These are phyloP conservation scores for Ramularia collo-cygni DNA, from an alignment of 2,329 filamentous ascomycete genomes.

Conservation along the genomic window DNA sequence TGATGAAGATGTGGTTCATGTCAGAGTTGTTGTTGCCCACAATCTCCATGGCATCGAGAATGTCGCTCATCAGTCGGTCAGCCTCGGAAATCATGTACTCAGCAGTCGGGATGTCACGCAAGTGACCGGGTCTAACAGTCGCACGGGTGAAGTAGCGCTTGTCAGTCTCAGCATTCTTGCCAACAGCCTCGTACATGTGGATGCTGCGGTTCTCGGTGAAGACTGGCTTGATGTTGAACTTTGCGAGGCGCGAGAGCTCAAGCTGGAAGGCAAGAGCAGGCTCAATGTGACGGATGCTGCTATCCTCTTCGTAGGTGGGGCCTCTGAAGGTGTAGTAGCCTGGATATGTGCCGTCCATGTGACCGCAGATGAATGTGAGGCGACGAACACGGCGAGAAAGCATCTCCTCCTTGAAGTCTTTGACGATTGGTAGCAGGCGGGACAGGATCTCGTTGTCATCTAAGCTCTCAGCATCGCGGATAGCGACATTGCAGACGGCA, in stretches of 20 bases:
- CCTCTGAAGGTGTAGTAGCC: slow-evolving; percentile 98
- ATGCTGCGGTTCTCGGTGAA: slow-evolving; percentile 99
- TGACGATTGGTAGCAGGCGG: slow-evolving; percentile 68
- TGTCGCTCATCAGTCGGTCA: slow-evolving; percentile 93
- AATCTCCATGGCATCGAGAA: slow-evolving; percentile 94
- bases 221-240: slow-evolving; percentile 96
- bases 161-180: slow-evolving; percentile 90
- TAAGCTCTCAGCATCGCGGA: slow-evolving; percentile 77
- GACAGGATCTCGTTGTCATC: slow-evolving; percentile 74
- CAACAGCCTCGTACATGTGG: slow-evolving; percentile 94
- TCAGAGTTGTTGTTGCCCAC: slow-evolving; percentile 99
- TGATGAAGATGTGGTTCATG: slow-evolving; percentile 99
- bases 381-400: slow-evolving; percentile 75
- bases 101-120: slow-evolving; percentile 94
- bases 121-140: slow-evolving; percentile 85
- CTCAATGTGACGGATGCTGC: slow-evolving; percentile 94
- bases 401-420: slow-evolving; percentile 77
- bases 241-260: slow-evolving; percentile 84
- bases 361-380: slow-evolving; percentile 92
- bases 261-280: slow-evolving; percentile 97
- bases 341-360: slow-evolving; percentile 87
- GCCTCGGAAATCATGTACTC: slow-evolving; percentile 98
- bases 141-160: slow-evolving; percentile 98
- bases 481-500: slow-evolving; percentile 84
- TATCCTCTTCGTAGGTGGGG: slow-evolving; percentile 79